Base-by-base conservation (phyloP, 2,329 filamentous ascomycete species). In the Bipolaris sorokiniana region DNA sequence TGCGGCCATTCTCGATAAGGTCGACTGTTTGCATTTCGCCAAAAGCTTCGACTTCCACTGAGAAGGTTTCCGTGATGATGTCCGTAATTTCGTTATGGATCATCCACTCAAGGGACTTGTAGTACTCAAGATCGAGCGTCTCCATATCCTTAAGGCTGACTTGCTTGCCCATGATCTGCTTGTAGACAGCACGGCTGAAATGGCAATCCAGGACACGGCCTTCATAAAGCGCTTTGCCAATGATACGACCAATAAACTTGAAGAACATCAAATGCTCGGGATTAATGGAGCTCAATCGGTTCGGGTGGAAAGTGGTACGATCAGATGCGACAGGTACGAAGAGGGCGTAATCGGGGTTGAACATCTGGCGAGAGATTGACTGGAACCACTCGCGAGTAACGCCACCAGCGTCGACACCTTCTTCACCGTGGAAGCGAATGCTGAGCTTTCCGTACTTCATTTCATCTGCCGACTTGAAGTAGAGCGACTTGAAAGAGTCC, bases 71-170 rank as follows among this genome's bases (percentile, higher is more conserved):
- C 2, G 91, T 95, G 69, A 98, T 95, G 71, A 98, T 92, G 71
- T 98, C 95, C 4, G 93, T 97, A 68, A 99, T 99, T 73, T 99
- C 94, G 70, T 99, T 98, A 74, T 97, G 91, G 56, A 98, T 83
- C 88, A 99, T 98, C 96, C 96, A 99, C 59, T 95, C 87, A 20
- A 99, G 84, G 13, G 94, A 98, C 78, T 98, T 99, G 86, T 98
- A 97, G 81, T 99, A 99, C 71, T 99, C 94, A 3, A 96, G 88
- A 76, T 99, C 95, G 60, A 99, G 90, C 20, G 93, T 97, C 78
- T 99, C 95, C 92, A 99, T 98, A 71, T 99, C 95, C 81, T 99
- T 99, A 77, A 99, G 90, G 7, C 93, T 97, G 38, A 98, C 94
- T 3, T 91, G 87, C 76, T 96, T 96, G 74, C 95, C 91, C 26